Conservation (phyloP, 2,329 filamentous ascomycete species). For the Raffaelea deltoideospora region DNA sequence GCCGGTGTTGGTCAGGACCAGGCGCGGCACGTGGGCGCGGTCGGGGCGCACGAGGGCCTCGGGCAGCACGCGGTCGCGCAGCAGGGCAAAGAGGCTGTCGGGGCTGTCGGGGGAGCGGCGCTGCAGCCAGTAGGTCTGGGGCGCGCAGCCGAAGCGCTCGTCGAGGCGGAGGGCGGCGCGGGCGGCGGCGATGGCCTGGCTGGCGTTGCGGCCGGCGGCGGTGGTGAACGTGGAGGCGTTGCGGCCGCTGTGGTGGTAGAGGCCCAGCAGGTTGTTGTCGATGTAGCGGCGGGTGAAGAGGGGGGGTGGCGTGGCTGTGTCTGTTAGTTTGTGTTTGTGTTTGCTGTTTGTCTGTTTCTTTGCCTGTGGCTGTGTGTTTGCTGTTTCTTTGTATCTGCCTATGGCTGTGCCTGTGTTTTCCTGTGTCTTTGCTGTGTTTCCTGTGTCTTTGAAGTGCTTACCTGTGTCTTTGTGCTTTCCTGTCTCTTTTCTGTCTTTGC, state of each 20-base stretch:
- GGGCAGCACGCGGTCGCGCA: constrained; percentile 62
- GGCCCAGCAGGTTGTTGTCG: constrained; percentile 79
- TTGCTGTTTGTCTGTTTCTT: no score
- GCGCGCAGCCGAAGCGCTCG: constrained; percentile 66
- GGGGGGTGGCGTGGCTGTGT: background rate
- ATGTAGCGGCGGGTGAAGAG: constrained; percentile 69
- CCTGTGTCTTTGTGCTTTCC: no score
- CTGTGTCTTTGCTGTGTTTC: no score
- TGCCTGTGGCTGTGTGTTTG: no score
- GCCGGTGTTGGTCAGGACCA: constrained; percentile 78
- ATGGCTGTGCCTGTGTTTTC: no score
- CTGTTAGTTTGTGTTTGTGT: no score
- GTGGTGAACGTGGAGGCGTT: constrained; percentile 64
- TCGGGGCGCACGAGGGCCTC: constrained; percentile 44
- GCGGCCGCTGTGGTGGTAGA: constrained; percentile 65
- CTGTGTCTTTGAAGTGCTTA: no score
- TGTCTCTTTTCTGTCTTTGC: no score
- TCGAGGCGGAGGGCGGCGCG: constrained; percentile 59
- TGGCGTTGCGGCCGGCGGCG: constrained; percentile 56
- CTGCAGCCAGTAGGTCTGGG: constrained; percentile 66
- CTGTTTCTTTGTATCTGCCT: no score
- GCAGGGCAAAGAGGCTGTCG: constrained; percentile 67
- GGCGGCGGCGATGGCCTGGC: constrained; percentile 51
- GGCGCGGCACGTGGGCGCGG: constrained; percentile 31
- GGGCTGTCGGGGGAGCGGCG: constrained; percentile 58